These are phyloP conservation scores for Acacia concinna DNA, from an alignment of 331 rosid genomes.

Conservation along the genomic window DNA sequence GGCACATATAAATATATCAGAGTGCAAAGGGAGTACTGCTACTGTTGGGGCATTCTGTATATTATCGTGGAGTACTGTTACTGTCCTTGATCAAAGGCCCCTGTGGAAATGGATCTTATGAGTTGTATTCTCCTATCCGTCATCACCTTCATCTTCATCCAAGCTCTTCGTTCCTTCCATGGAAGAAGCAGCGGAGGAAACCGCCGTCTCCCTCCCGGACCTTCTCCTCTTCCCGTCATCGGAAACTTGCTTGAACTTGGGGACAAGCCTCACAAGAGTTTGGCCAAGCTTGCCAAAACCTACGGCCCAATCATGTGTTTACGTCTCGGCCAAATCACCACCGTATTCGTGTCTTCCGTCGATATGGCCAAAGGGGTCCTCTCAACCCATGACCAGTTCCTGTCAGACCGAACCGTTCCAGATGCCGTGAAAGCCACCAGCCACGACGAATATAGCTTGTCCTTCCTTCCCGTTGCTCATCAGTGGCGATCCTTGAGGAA, in stretches of 20 bases:
- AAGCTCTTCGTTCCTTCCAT: not conserved
- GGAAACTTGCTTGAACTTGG: conserved; percentile 50
- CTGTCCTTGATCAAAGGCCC: not conserved
- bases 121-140: not conserved
- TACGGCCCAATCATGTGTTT: not conserved
- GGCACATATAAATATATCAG: too few species aligned
- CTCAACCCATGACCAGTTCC: conserved; percentile 50
- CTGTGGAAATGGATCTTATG: not conserved
- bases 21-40: too few species aligned
- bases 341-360: not conserved
- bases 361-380: conserved; percentile 32
- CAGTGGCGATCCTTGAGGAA: conserved; percentile 49
- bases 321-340: not conserved
- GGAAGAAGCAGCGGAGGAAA: not conserved
- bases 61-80: too few species aligned
- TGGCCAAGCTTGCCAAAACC: conserved; percentile 30
- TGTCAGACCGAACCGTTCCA: conserved; percentile 46
- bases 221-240: conserved; percentile 41
- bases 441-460: conserved; percentile 38
- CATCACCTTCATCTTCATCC: conserved; percentile 21
- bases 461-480: conserved; percentile 47
- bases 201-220: conserved; percentile 52
- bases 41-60: too few species aligned
- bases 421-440: conserved; percentile 31
- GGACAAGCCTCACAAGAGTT: conserved; percentile 44